A percentile compares a stretch with the other conserved stretches of the same genome.
These are phyloP conservation scores for Phaeosphaeriaceae sp. DNA, from an alignment of 2,329 filamentous ascomycete genomes.

Conservation along the genomic window DNA sequence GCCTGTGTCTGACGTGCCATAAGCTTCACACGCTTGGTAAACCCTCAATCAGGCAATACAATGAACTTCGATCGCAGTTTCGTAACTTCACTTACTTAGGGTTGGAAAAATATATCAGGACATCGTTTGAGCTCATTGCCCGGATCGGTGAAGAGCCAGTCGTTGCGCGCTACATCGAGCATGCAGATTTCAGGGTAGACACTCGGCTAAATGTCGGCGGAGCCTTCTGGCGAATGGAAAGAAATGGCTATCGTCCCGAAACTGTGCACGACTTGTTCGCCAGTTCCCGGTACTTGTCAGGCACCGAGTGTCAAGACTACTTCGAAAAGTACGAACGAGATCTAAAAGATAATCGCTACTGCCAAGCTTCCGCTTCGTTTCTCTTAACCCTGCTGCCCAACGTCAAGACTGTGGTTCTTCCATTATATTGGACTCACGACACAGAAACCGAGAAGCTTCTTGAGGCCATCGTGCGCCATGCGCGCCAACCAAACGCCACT, in stretches of 20 bases:
- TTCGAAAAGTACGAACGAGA: constrained; percentile 14
- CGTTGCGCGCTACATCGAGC: constrained; percentile 20
- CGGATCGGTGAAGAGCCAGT: constrained; percentile 20
- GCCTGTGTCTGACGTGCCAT: constrained; percentile 15
- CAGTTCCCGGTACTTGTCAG: constrained; percentile 19
- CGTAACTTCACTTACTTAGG: constrained; percentile 16
- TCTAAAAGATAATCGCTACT: constrained; percentile 15
- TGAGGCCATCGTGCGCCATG: constrained; percentile 14
- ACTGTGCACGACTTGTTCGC: constrained; percentile 21
- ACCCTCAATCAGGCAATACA: constrained; percentile 19
- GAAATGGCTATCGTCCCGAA: constrained; percentile 18
- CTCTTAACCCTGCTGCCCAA: constrained; percentile 17
- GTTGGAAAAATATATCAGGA: constrained; percentile 11
- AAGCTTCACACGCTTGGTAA: constrained; percentile 18
- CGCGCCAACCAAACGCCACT: constrained; percentile 16
- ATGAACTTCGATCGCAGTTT: constrained; percentile 16
- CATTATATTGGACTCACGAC: constrained; percentile 12
- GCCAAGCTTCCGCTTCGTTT: constrained; percentile 14
- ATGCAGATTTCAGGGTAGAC: constrained; percentile 18
- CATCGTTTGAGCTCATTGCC: constrained; percentile 18
- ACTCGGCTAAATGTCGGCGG: constrained; percentile 9
- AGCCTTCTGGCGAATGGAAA: constrained; percentile 17
- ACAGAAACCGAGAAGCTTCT: constrained; percentile 18
- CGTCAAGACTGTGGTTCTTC: constrained; percentile 17
- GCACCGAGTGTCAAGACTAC: constrained; percentile 13